Conservation (phyloP, 495 filamentous ascomycete species). For the Arthonia radiata region DNA sequence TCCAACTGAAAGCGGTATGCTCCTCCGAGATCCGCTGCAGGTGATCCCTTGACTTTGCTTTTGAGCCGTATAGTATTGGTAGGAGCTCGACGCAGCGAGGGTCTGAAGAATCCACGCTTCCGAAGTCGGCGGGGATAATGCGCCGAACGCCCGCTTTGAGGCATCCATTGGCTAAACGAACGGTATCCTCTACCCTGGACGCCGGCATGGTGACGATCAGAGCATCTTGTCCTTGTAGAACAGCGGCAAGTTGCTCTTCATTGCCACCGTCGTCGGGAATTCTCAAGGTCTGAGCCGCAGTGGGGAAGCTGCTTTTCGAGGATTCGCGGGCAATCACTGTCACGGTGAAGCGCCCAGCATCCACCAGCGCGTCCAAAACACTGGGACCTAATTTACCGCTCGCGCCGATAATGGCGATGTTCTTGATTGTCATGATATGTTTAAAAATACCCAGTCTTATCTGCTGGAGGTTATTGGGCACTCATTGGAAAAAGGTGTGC, state of each 20-base stretch:
- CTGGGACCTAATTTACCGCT: slow-evolving; percentile 16
- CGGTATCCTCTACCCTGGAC: slow-evolving; percentile 9
- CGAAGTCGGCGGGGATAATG: slow-evolving; percentile 18
- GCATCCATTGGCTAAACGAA: slow-evolving; percentile 16
- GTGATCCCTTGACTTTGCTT: no score
- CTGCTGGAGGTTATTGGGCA: no score
- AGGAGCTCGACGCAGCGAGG: no score
- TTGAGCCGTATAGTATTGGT: no score
- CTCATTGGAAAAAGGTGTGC: no score
- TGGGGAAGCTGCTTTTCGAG: slow-evolving; percentile 17
- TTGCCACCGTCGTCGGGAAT: slow-evolving; percentile 40
- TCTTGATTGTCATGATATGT: no score
- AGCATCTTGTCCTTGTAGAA: slow-evolving; percentile 23
- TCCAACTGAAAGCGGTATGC: no score
- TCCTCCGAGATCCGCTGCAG: no score
- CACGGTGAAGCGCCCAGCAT: slow-evolving; percentile 29
- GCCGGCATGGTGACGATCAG: slow-evolving; percentile 17
- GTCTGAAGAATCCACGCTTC: no score
- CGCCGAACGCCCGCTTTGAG: slow-evolving; percentile 15
- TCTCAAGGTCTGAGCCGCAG: slow-evolving; percentile 21
- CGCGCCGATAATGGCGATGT: no score
- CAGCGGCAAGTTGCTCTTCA: slow-evolving; percentile 19
- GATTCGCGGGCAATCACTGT: slow-evolving; percentile 19
- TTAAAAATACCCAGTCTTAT: no score
- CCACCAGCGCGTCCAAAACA: slow-evolving; percentile 15